Percentiles rank a stretch among this genome's conserved stretches.
Evolutionary conservation across 73 alveolate species (phyloP).

Genomic region (Urostyla sp.): DNA sequence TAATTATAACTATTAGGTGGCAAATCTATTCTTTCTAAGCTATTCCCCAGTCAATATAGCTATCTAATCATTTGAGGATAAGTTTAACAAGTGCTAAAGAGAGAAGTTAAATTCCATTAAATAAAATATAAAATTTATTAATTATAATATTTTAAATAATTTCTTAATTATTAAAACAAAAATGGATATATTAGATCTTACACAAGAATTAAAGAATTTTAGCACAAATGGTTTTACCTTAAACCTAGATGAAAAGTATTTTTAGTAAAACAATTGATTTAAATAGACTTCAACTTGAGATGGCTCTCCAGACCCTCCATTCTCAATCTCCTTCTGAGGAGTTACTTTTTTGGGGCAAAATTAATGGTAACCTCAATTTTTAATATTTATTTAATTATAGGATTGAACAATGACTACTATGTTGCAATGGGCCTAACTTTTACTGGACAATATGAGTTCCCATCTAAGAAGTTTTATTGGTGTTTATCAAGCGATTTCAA

Average conservation of each 20-base stretch:
- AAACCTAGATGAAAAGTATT: slow-evolving; percentile 56
- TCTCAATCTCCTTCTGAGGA: slow-evolving; percentile 60
- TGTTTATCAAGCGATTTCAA: slow-evolving; percentile 77
- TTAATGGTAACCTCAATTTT: slow-evolving; percentile 53
- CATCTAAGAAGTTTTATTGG: slow-evolving; percentile 88
- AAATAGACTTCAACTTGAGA: slow-evolving; percentile 42
- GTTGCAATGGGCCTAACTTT: slow-evolving; percentile 81
- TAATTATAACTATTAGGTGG: background rate
- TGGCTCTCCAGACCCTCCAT: slow-evolving; percentile 30
- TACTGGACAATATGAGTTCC: slow-evolving; percentile 88
- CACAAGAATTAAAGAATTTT: slow-evolving; percentile 50
- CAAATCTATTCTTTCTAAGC: background rate
- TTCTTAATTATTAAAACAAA: slow-evolving; percentile 7
- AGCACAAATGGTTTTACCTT: slow-evolving; percentile 59
- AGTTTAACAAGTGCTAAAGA: slow-evolving; percentile 14
- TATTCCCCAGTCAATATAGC: slow-evolving; percentile 32
- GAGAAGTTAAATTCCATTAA: slow-evolving; percentile 44
- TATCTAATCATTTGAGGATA: background rate
- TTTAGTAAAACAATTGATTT: background rate
- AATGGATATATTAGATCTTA: slow-evolving; percentile 69
- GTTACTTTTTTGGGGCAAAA: slow-evolving; percentile 85
- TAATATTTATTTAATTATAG: background rate
- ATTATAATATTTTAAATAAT: background rate
- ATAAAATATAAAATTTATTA: background rate
- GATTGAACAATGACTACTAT: slow-evolving; percentile 82